Base-by-base conservation (phyloP, 257 asterid genomes). In the Apocynum venetum region DNA sequence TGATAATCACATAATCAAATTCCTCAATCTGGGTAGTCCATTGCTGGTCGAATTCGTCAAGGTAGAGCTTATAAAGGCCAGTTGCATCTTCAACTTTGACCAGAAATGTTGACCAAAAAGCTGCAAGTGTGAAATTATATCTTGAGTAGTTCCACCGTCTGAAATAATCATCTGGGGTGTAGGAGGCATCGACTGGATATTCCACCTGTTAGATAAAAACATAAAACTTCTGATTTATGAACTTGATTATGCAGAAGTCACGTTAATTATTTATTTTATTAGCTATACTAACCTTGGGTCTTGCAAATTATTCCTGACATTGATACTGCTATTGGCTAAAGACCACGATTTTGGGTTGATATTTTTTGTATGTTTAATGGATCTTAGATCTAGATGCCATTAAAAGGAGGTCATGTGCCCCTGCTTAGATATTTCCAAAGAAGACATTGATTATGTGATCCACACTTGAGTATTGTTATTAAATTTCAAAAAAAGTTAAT, bases 61-160 rank as follows among this genome's bases (percentile, higher is more conserved):
- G 86, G 81, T 84, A 75, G 64, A 86, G 83, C 68, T 79, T 71
- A 81, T 51, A 80, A 17, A 79, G 79, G 10, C 85, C 84, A n/a
- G 78, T 41, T 13, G 68, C 71, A 74, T 75, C 72, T 44, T 79
- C 52, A 47, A 78, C 75, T 36, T 65, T 86, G 7, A 89, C 88
- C 67, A 89, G 56, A 51, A 68, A 87, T 1, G 89, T 87, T 12
- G 91, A 68, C 91, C 91, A 87, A 53, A 78, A 89, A 17, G 86
- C 76, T 1, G 88, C 82, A 0, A 89, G 40, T 4, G 88, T 89
- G 79, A 89, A 89, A 68, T 89, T 89, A 81, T 85, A 85, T 0
- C 67, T 77, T 0, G 74, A 70, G 75, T 89, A 89, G 40, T 81
- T 87, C 93, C 93, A 89, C 2, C 85, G 83, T 63, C 72, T 82